phyloP scores from a whole-genome alignment of 345 rosid species.

The Brassica carinata region DNA sequence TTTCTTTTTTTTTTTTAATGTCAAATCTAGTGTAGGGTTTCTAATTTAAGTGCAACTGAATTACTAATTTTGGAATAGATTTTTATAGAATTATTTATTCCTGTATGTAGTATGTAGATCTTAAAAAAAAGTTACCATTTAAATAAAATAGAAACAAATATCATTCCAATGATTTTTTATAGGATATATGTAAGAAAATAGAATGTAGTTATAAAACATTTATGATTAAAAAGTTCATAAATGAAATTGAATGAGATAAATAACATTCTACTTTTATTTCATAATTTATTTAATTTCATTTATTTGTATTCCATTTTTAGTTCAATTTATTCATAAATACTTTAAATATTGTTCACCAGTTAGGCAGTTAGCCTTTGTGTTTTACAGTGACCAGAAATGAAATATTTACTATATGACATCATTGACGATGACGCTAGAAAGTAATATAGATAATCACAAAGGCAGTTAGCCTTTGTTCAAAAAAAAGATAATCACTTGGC shows the following conservation, averaged over 20 bases:
- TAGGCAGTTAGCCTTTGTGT: background rate
- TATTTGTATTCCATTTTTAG: background rate
- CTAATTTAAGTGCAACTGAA: too few relatives aligned
- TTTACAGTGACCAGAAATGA: background rate
- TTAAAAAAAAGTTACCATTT: background rate
- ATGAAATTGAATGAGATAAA: too few relatives aligned
- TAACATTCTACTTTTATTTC: too few relatives aligned
- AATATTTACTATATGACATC: conserved; percentile 13
- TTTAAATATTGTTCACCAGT: too few relatives aligned
- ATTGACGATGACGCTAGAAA: conserved; percentile 10
- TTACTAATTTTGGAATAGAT: background rate
- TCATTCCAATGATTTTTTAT: too few relatives aligned
- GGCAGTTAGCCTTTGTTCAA: too few relatives aligned
- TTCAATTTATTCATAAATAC: too few relatives aligned
- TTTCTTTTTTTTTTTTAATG: background rate
- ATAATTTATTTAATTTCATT: background rate
- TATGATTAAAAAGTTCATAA: too few relatives aligned
- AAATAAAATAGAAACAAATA: too few relatives aligned
- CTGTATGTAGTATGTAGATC: too few relatives aligned
- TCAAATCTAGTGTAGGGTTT: background rate
- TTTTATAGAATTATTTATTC: too few relatives aligned
- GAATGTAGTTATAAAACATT: background rate
- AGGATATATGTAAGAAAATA: background rate
- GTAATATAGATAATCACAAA: too few relatives aligned
- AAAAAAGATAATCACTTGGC: background rate